These are phyloP conservation scores for Daldinia concentrica DNA, from an alignment of 495 filamentous ascomycete species.

Conservation along the genomic window DNA sequence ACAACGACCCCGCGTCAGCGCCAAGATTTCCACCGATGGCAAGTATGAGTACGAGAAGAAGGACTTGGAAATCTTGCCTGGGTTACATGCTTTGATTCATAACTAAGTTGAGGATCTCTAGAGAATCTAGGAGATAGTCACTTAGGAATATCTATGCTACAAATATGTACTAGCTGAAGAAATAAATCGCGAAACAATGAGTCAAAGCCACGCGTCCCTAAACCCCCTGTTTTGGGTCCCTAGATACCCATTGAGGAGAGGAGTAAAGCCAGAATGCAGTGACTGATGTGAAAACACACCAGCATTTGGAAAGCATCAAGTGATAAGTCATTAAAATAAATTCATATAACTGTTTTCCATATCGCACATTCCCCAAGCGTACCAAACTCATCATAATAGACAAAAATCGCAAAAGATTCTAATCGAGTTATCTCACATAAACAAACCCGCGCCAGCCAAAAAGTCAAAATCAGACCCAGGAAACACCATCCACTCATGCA, in stretches of 20 bases:
- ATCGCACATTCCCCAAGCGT: neutral
- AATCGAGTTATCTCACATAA: slow-evolving; percentile 9
- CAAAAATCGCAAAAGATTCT: neutral
- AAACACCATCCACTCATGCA: slow-evolving; percentile 30
- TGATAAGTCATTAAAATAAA: neutral
- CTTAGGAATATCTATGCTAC: neutral
- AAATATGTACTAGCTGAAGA: neutral
- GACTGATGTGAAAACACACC: neutral
- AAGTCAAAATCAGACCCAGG: slow-evolving; percentile 4
- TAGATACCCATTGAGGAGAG: too few species aligned
- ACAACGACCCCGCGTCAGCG: slow-evolving; percentile 54
- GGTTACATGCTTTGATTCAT: slow-evolving; percentile 55
- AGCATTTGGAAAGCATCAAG: neutral
- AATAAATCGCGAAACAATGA: neutral
- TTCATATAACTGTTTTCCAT: neutral
- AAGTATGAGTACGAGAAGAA: slow-evolving; percentile 49
- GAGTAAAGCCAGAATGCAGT: neutral
- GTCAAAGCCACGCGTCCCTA: neutral
- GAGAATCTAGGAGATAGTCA: neutral
- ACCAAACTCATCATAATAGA: neutral
- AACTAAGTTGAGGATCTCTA: slow-evolving; percentile 45
- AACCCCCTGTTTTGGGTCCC: too few species aligned
- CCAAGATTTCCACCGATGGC: slow-evolving; percentile 51
- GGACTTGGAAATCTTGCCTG: slow-evolving; percentile 60
- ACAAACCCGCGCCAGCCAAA: neutral